phyloP scores from a whole-genome alignment of 202 grass and related monocot species.

The Setaria italica region DNA sequence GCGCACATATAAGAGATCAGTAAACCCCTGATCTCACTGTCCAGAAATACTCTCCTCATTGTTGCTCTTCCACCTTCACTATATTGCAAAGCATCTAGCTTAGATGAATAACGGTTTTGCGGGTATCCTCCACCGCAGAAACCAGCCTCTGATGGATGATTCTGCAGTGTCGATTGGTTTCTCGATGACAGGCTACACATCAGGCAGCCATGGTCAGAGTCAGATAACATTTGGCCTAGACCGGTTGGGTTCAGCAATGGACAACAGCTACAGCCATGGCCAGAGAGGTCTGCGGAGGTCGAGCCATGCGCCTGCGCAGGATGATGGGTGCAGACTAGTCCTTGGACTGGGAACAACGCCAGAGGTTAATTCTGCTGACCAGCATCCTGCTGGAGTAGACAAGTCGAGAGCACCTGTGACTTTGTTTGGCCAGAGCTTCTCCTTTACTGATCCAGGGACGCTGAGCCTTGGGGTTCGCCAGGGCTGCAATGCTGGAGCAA shows the following conservation, averaged over 20 bases:
- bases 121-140: conserved; percentile 15
- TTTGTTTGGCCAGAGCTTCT: conserved; percentile 67
- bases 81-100: not conserved
- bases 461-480: conserved; percentile 71
- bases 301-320: conserved; percentile 54
- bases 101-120: conserved; percentile 50
- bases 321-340: conserved; percentile 78
- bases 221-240: conserved; percentile 47
- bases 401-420: conserved; percentile 58
- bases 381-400: conserved; percentile 36
- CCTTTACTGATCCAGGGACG: conserved; percentile 58
- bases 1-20: conserved; percentile 36
- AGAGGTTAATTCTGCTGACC: conserved; percentile 53
- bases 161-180: conserved; percentile 37
- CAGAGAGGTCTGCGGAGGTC: conserved; percentile 37
- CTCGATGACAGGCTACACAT: conserved; percentile 32
- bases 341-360: conserved; percentile 80
- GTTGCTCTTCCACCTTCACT: conserved; percentile 20
- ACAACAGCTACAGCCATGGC: conserved; percentile 16
- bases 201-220: conserved; percentile 28
- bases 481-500: conserved; percentile 37
- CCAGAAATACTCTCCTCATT: not conserved
- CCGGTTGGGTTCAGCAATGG: conserved; percentile 31
- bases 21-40: conserved; percentile 11
- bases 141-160: conserved; percentile 44